Percentiles rank a stretch among this genome's conserved stretches.
These are phyloP conservation scores for Citrus hindsii DNA, from an alignment of 345 rosid genomes.

Conservation along the genomic window DNA sequence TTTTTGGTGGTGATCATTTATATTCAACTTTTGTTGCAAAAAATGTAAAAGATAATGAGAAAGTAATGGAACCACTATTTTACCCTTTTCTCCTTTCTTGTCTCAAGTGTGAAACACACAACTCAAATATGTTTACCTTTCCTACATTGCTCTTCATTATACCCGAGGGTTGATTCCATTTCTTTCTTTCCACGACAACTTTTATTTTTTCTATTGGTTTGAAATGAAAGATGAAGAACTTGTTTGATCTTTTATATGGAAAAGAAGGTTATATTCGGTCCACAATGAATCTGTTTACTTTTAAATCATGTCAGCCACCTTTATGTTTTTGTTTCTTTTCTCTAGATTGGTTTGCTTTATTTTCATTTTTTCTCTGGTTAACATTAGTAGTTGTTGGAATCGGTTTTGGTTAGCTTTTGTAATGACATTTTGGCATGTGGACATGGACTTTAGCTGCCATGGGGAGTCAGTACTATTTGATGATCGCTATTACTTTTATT, in stretches of 20 bases:
- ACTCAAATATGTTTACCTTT: not conserved
- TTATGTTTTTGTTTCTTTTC: too few relatives aligned
- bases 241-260: too few relatives aligned
- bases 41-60: not conserved
- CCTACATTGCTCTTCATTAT: not conserved
- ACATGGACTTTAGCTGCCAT: not conserved
- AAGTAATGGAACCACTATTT: not conserved
- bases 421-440: not conserved
- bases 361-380: not conserved
- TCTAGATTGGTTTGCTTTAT: too few relatives aligned
- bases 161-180: not conserved
- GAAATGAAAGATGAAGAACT: too few relatives aligned
- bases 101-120: not conserved
- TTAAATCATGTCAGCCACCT: too few relatives aligned
- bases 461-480: too few relatives aligned
- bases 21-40: not conserved
- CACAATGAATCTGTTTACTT: not conserved
- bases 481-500: too few relatives aligned
- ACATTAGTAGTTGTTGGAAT: too few relatives aligned
- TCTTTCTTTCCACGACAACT: not conserved
- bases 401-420: not conserved
- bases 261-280: not conserved
- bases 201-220: too few relatives aligned
- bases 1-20: constrained; percentile 1
- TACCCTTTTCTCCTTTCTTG: not conserved